phyloP scores from a whole-genome alignment of 2,329 filamentous ascomycete genomes.

The Phialophora chinensis region DNA sequence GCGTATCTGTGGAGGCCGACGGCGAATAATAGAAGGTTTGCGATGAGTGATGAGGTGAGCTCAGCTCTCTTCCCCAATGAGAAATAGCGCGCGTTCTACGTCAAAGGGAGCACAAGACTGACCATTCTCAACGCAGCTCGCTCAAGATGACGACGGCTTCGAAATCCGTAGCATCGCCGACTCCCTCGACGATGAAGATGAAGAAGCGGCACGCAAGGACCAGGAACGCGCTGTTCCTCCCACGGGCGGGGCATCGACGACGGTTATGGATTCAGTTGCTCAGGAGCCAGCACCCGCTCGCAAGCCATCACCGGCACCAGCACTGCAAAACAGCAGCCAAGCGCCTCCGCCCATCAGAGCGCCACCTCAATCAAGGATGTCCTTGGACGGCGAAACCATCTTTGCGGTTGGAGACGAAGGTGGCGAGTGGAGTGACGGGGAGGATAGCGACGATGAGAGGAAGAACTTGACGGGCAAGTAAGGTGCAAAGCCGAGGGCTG shows the following conservation, averaged over 20 bases:
- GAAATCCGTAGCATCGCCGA: slow-evolving; percentile 89
- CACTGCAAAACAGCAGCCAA: slow-evolving; percentile 30
- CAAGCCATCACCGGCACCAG: slow-evolving; percentile 25
- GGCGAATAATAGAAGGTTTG: slow-evolving; percentile 93
- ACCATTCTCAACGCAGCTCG: slow-evolving; percentile 62
- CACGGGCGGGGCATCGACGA: slow-evolving; percentile 29
- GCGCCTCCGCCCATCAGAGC: slow-evolving; percentile 11
- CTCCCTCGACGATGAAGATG: slow-evolving; percentile 53
- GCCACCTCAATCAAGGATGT: slow-evolving; percentile 60
- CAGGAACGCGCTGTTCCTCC: slow-evolving; percentile 37
- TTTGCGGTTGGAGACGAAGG: slow-evolving; percentile 90
- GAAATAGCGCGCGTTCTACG: neutral
- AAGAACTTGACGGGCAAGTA: slow-evolving; percentile 57
- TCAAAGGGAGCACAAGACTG: slow-evolving; percentile 8
- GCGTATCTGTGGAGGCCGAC: slow-evolving; percentile 97
- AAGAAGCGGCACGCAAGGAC: slow-evolving; percentile 46
- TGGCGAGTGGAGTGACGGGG: slow-evolving; percentile 78
- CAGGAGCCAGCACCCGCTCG: slow-evolving; percentile 15
- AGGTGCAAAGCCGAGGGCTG: neutral
- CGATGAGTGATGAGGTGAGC: slow-evolving; percentile 92
- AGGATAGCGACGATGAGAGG: slow-evolving; percentile 65
- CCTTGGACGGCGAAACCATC: slow-evolving; percentile 87
- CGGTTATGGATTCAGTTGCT: slow-evolving; percentile 37
- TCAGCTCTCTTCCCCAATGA: neutral
- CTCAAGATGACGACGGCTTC: slow-evolving; percentile 97